Conservation (phyloP, 2,329 filamentous ascomycete species). For the Stemphylium lycopersici region DNA sequence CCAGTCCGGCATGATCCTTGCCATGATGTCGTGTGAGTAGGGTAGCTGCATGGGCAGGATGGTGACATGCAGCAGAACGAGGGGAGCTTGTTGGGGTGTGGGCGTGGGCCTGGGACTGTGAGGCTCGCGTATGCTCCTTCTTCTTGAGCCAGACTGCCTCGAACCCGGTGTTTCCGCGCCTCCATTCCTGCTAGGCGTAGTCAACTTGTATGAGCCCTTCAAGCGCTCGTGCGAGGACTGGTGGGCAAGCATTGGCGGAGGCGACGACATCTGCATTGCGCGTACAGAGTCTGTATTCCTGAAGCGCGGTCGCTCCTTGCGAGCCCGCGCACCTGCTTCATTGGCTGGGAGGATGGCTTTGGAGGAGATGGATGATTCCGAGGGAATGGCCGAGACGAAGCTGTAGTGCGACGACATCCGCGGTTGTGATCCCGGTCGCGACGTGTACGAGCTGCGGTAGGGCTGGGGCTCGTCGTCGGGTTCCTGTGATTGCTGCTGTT, state of each 20-base stretch:
- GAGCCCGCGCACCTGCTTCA: slow-evolving; percentile 52
- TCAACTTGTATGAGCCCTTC: slow-evolving; percentile 41
- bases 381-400: slow-evolving; percentile 48
- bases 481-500: slow-evolving; percentile 13
- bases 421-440: slow-evolving; percentile 29
- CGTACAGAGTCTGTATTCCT: slow-evolving; percentile 72
- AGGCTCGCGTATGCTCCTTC: slow-evolving; percentile 34
- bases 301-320: slow-evolving; percentile 68
- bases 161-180: slow-evolving; percentile 41
- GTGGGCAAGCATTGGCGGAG: slow-evolving; percentile 37
- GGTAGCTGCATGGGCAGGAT: slow-evolving; percentile 72
- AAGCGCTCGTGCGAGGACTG: slow-evolving; percentile 39
- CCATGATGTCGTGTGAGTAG: slow-evolving; percentile 60
- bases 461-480: slow-evolving; percentile 32
- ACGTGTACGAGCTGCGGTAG: slow-evolving; percentile 44
- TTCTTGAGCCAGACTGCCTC: slow-evolving; percentile 36
- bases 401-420: slow-evolving; percentile 41
- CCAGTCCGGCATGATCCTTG: slow-evolving; percentile 58
- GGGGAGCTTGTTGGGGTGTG: slow-evolving; percentile 61
- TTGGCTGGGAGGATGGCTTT: slow-evolving; percentile 35
- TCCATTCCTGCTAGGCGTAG: slow-evolving; percentile 40
- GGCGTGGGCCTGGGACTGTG: slow-evolving; percentile 37
- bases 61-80: slow-evolving; percentile 80
- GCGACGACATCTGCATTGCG: slow-evolving; percentile 74
- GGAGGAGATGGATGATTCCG: slow-evolving; percentile 45